Conservation (phyloP, 768 basidiomycete species). For the Mycena metata region DNA sequence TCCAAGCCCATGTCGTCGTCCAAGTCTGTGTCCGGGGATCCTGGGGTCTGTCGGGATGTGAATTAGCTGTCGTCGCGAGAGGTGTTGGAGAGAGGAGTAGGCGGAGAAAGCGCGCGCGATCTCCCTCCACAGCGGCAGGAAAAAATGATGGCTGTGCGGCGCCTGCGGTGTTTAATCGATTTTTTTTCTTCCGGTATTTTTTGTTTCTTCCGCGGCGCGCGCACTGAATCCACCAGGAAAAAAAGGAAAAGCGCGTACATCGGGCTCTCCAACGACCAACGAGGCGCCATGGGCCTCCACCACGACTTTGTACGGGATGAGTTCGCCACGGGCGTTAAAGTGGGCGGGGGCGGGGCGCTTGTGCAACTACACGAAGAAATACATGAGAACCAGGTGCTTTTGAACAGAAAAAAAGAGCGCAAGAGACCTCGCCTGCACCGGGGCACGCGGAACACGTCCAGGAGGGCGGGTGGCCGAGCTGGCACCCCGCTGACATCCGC, state of each 20-base stretch:
- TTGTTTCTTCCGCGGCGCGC: neutral
- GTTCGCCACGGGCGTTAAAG: conserved; percentile 34
- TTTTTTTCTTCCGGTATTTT: neutral
- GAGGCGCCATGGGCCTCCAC: conserved; percentile 10
- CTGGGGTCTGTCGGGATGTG: neutral
- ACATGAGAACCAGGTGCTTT: neutral
- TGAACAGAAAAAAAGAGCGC: neutral
- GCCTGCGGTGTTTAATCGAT: conserved; percentile 8
- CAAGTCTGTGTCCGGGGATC: conserved; percentile 11
- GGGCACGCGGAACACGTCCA: conserved; percentile 23
- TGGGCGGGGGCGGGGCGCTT: conserved; percentile 13
- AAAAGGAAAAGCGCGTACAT: conserved; percentile 4
- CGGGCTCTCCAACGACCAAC: neutral
- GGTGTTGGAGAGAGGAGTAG: neutral
- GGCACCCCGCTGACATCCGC: conserved; percentile 21
- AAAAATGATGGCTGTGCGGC: neutral
- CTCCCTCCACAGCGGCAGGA: too few species aligned
- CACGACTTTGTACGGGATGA: conserved; percentile 29
- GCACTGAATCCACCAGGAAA: neutral
- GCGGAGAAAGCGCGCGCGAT: conserved; percentile 9
- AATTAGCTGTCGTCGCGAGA: neutral
- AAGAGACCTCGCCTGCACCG: conserved; percentile 14
- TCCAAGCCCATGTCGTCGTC: conserved; percentile 33
- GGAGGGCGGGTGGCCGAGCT: conserved; percentile 22
- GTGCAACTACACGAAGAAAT: neutral